Base-by-base conservation (phyloP, 768 basidiomycete genomes). In the Agaricus subrufescens region DNA sequence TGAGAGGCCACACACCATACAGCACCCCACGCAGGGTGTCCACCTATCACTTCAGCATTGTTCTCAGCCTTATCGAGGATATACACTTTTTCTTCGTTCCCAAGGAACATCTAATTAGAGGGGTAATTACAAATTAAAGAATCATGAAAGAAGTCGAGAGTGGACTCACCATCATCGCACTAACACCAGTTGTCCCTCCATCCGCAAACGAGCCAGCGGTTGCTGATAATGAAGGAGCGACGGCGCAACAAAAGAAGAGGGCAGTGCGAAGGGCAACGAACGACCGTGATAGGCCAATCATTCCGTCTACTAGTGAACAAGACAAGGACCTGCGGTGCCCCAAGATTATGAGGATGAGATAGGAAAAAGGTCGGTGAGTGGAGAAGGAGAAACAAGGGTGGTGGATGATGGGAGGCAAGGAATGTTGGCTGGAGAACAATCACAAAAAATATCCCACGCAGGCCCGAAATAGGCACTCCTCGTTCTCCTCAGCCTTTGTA, bases 1-100 rank as follows among this genome's bases (percentile, higher is more conserved):
- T 15, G 34, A 8, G 4, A 46, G 25, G 23, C 23, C 5, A 67
- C 67, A 23, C 29, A 85, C 85, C 85, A 91, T 19, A 85, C 83
- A 0, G 86, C 67, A 25, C 82, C 90, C 83, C 86, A 89, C 1
- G 87, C 86, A 11, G 91, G 77, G 69, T 91, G 90, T 1, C 81
- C 83, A 56, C 79, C 75, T 57, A 93, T 77, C 61, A 75, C 69
- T 3, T 79, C 80, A 3, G 77, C 75, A 66, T 94, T 94, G 40
- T 82, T 83, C 66, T 94, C 91, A 1, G 86, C 83, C 74, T 97
- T 97, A 75, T 97, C 94, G 14, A 94, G 73, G 29, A 94, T 88
- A 70, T 94, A 95, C 38, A 95, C 87, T 67, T 85, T 91, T 61
- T 91, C 74, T 7, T 79, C 73, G 59, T 86, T 89, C 34, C 89